Conservation (phyloP, 106 monocot genomes). For the Phalaenopsis equestris region DNA sequence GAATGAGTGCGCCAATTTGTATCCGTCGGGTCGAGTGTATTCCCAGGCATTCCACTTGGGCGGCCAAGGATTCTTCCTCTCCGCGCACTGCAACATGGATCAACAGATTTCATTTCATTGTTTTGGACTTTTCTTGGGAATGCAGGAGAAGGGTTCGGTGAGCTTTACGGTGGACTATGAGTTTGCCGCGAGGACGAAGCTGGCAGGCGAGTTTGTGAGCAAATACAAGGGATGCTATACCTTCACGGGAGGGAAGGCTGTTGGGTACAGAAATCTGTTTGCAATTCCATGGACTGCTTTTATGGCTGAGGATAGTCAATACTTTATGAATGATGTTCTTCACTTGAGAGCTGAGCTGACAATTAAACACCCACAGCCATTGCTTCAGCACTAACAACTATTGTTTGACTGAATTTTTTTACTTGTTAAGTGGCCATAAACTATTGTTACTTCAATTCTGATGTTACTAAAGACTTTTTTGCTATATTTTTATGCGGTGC, state of each 20-base stretch:
- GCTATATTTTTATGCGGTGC: no score
- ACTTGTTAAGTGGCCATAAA: no score
- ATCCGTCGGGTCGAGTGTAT: constrained; percentile 57
- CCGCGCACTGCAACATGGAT: constrained; percentile 73
- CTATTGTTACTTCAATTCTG: no score
- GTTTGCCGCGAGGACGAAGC: constrained; percentile 55
- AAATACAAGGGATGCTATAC: constrained; percentile 74
- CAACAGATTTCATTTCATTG: constrained; percentile 69
- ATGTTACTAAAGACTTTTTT: no score
- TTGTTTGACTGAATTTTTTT: no score
- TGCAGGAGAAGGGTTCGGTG: constrained; percentile 72
- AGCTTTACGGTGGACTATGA: constrained; percentile 76
- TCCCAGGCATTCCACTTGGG: constrained; percentile 76
- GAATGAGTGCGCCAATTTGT: constrained; percentile 53
- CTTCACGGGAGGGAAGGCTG: constrained; percentile 72
- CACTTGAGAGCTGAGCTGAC: constrained; percentile 68
- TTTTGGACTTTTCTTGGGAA: constrained; percentile 68
- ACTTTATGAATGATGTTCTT: constrained; percentile 54
- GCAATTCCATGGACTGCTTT: constrained; percentile 67
- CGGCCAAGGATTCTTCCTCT: constrained; percentile 75
- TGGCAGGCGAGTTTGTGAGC: constrained; percentile 52
- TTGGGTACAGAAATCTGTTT: constrained; percentile 65
- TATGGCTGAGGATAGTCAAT: constrained; percentile 65
- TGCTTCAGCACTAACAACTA: constrained; percentile 3
- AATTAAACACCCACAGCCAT: constrained; percentile 42